Conservation (phyloP, 495 filamentous ascomycete species). For the Penicillium angulare region DNA sequence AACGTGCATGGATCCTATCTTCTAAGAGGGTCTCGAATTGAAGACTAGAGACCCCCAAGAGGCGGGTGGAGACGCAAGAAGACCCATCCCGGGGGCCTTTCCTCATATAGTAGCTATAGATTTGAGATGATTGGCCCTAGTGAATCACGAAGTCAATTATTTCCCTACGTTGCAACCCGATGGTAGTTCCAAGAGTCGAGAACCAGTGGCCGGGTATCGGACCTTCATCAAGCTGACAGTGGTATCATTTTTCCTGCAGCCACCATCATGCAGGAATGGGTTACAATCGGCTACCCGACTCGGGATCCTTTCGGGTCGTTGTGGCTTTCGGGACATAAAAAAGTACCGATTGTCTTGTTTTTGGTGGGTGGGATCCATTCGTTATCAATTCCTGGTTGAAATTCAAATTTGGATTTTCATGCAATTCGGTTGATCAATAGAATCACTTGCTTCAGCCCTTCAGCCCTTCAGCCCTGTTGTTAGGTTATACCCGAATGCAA, state of each 20-base stretch:
- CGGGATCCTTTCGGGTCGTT: conserved; percentile 10
- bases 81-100: background rate
- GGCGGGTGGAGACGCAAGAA: no score
- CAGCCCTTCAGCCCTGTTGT: background rate
- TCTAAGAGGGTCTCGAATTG: no score
- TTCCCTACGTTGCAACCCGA: background rate
- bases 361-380: background rate
- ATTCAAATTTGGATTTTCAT: background rate
- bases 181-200: background rate
- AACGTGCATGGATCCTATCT: no score
- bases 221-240: background rate
- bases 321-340: background rate
- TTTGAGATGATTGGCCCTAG: background rate
- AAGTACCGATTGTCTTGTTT: background rate
- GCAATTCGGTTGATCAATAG: no score
- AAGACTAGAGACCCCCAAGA: no score
- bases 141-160: no score
- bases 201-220: background rate
- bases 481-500: background rate
- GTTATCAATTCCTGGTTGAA: background rate
- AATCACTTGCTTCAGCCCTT: no score
- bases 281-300: conserved; percentile 23
- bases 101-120: background rate
- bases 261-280: background rate
- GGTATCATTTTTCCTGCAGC: background rate